Base-by-base conservation (phyloP, 164 flowering plant species). In the Aristolochia contorta region DNA sequence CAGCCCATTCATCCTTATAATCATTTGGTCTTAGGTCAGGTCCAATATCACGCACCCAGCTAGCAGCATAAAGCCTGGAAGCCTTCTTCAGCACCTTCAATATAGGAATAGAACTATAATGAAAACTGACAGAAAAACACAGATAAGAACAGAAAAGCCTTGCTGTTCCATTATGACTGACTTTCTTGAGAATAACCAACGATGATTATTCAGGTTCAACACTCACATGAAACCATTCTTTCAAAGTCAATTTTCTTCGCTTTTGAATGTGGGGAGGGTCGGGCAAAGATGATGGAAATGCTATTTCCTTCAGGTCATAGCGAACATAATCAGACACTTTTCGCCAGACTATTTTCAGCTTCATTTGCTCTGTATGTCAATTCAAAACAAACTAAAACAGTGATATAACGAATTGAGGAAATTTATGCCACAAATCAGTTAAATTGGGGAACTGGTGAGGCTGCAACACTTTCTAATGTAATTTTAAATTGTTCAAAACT, bases 1-100 rank as follows among this genome's bases (percentile, higher is more conserved):
- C 74, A 45, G 15, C 54, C 21, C 63, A 75, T 52, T 70, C 72
- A 51, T 75, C 78, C 70, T 79, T 82, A 59, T 80, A 80, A 53
- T 86, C 87, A 70, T 84, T 66, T 56, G 92, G 95, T 20, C 83
- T 75, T 58, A 87, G 91, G 6, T 92, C 93, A 63, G 91, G 93
- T 69, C 93, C 95, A 67, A 91, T 89, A 75, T 89, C 95, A 19
- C 92, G 74, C n/a, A 89, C 92, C 92, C 96, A 91, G 67, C 94
- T 89, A 14, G 97, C 97, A 51, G 79, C 85, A 69, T 82, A 91
- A 14, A 91, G 84, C 72, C 93, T 79, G 45, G 82, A 72, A 46
- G 98, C 89, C 69, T 84, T 76, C 75, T 84, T 84, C 74, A 89
- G 70, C 53, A 87, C 86, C 97, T 84, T 48, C 47, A 59, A n/a